Evolutionary conservation across 163 green algal genomes (phyloP).

Genomic region (Prototheca wickerhamii): DNA sequence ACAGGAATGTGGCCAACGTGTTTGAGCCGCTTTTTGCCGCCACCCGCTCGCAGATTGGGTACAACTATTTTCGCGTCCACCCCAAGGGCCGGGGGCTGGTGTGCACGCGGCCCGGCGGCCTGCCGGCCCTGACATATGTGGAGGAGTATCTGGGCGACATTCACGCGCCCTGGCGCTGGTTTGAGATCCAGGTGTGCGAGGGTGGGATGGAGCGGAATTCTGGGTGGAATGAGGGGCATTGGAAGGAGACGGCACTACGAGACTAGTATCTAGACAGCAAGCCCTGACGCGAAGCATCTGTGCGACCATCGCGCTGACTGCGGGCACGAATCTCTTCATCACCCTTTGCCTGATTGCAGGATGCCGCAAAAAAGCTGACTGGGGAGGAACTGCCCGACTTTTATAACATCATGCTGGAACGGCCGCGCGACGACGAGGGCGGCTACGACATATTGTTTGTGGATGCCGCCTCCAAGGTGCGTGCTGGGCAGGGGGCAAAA

Average conservation of each 20-base stretch:
- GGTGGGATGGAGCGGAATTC: no score
- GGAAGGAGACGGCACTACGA: neutral
- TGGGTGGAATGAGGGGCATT: no score
- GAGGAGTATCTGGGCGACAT: constrained; percentile 91
- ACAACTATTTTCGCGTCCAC: constrained; percentile 72
- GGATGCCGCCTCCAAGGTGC: constrained; percentile 72
- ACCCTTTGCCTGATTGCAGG: constrained; percentile 20
- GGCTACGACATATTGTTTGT: constrained; percentile 88
- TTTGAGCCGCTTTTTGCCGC: neutral
- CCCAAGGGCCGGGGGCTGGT: constrained; percentile 73
- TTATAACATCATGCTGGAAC: constrained; percentile 95
- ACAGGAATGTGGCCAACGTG: no score
- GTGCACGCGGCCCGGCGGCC: constrained; percentile 47
- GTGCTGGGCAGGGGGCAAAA: neutral
- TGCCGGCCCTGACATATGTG: constrained; percentile 75
- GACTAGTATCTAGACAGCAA: no score
- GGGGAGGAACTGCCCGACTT: constrained; percentile 80
- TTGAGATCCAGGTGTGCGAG: constrained; percentile 64
- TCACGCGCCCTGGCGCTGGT: constrained; percentile 87
- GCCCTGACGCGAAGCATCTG: no score
- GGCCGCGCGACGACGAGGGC: constrained; percentile 65
- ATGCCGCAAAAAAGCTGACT: constrained; percentile 67
- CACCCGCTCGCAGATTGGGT: constrained; percentile 37
- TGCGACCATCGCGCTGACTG: neutral
- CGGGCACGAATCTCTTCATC: neutral